Percentiles rank a stretch among this genome's conserved stretches.
phyloP scores from a whole-genome alignment of 306 rosid species.

The Vigna unguiculata region DNA sequence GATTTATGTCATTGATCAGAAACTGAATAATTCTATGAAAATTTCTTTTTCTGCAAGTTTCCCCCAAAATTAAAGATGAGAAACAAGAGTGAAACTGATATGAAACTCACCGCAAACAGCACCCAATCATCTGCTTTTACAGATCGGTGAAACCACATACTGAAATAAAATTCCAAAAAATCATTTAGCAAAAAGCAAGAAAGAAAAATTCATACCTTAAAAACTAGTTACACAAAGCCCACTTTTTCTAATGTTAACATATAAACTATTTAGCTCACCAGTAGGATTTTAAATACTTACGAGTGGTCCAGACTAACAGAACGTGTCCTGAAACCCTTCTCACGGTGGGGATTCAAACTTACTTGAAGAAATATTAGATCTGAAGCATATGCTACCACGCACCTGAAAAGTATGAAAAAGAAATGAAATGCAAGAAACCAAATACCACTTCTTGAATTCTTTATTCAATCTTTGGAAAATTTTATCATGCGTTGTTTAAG shows the following conservation, averaged over 20 bases:
- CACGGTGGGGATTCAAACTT: slow-evolving; percentile 90
- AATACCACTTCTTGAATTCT: slow-evolving; percentile 3
- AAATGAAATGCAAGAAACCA: slow-evolving; percentile 21
- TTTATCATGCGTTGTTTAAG: not conserved
- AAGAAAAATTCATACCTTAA: not conserved
- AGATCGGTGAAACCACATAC: slow-evolving; percentile 94
- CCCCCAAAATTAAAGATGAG: slow-evolving; percentile 16
- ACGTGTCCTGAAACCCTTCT: slow-evolving; percentile 65
- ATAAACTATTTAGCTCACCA: slow-evolving; percentile 12
- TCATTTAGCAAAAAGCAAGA: not conserved
- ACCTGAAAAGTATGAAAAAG: slow-evolving; percentile 54
- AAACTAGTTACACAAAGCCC: slow-evolving; percentile 5
- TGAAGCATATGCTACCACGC: slow-evolving; percentile 92
- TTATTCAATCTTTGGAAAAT: slow-evolving; percentile 4
- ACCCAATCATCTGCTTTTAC: slow-evolving; percentile 94
- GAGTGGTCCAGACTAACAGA: slow-evolving; percentile 88
- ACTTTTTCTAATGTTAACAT: slow-evolving; percentile 12
- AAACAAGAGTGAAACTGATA: slow-evolving; percentile 5
- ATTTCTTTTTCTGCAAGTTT: not conserved
- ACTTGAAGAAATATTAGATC: slow-evolving; percentile 83
- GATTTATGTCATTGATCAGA: slow-evolving; percentile 10
- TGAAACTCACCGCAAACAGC: slow-evolving; percentile 71
- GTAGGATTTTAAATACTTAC: slow-evolving; percentile 62
- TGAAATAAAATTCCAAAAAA: slow-evolving; percentile 43
- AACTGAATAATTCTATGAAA: not conserved